A percentile compares a stretch with the other conserved stretches of the same genome.
phyloP scores from a whole-genome alignment of 495 filamentous ascomycete species.

The Penicillium nucicola region DNA sequence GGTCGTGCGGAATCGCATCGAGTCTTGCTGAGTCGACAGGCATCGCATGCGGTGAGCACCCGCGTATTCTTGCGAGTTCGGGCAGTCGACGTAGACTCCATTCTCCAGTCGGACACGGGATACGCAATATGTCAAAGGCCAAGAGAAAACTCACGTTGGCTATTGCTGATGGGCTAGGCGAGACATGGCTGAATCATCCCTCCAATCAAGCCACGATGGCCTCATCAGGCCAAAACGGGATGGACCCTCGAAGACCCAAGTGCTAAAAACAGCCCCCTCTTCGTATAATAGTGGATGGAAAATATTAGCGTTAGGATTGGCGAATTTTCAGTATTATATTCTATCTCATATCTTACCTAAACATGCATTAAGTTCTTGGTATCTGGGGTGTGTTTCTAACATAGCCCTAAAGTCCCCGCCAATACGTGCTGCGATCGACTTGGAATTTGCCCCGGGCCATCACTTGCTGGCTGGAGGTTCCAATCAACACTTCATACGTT shows the following conservation, averaged over 20 bases:
- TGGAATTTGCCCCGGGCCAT: slow-evolving; percentile 37
- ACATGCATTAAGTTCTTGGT: too few species aligned
- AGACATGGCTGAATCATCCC: slow-evolving; percentile 10
- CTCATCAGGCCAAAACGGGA: slow-evolving; percentile 1
- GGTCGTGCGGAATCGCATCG: slow-evolving; percentile 28
- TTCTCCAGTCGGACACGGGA: slow-evolving; percentile 4
- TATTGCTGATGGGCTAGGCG: slow-evolving; percentile 4
- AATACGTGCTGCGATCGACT: slow-evolving; percentile 35
- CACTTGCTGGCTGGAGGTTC: slow-evolving; percentile 40
- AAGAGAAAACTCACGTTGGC: neutral
- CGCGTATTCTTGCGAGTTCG: slow-evolving; percentile 29
- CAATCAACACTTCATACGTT: slow-evolving; percentile 60
- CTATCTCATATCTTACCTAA: too few species aligned
- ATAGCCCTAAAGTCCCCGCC: slow-evolving; percentile 30
- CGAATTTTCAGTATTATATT: too few species aligned
- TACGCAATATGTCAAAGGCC: neutral
- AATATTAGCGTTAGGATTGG: too few species aligned
- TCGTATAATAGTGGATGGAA: too few species aligned
- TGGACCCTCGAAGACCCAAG: too few species aligned
- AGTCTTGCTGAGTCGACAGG: slow-evolving; percentile 30
- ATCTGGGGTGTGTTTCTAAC: too few species aligned
- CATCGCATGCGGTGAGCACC: slow-evolving; percentile 28
- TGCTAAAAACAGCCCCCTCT: too few species aligned
- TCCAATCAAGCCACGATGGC: slow-evolving; percentile 13
- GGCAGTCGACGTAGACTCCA: slow-evolving; percentile 7